Evolutionary conservation across 192 early-diverging fungal genomes (phyloP), one percentile per base, ranked within the genome.

Genomic region (Phycomyces nitens): DNA sequence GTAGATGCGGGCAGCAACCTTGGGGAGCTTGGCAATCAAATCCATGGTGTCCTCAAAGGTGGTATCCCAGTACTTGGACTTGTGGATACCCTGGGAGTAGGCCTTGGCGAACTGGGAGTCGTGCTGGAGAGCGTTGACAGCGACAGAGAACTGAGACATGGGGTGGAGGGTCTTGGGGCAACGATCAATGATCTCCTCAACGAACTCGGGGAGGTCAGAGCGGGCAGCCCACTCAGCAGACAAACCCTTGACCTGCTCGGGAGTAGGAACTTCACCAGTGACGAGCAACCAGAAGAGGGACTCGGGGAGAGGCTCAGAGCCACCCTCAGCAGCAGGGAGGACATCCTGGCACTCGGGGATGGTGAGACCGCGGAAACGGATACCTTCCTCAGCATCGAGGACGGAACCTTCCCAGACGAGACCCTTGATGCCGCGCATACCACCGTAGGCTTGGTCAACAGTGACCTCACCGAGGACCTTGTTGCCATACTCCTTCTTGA

Each of bases 401-500:
- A 99, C 93, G 74, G 97, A 99, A 62, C 92, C 92, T 79, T 99
- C 97, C 92, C 92, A 96, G 78, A 99, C 83, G 68, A 99, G 88
- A 76, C 95, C 95, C 88, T 99, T 99, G 85, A 99, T 94, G 64
- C 95, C 97, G 78, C 97, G 90, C 95, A 99, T 99, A 74, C 97
- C 96, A 70, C 96, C 96, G 77, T 97, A 97, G 38, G 77, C 92
- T 92, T 96, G 96, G 80, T 99, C 94, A 68, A 99, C 93, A 29
- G 97, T 97, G 68, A 89, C 92, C 75, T 94, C 87, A 65, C 97
- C 97, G 50, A 99, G 83, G 57, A 90, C 87, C 82, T 93, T 89
- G 70, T 73, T 77, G 56, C 97, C 97, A 67, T 92, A 87, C 84
- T 95, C 90, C 71, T 88, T 83, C 79, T 93, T 91, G 80, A 97